These are phyloP conservation scores for Hemerocallis citrina DNA, from an alignment of 106 monocot species.

Conservation along the genomic window DNA sequence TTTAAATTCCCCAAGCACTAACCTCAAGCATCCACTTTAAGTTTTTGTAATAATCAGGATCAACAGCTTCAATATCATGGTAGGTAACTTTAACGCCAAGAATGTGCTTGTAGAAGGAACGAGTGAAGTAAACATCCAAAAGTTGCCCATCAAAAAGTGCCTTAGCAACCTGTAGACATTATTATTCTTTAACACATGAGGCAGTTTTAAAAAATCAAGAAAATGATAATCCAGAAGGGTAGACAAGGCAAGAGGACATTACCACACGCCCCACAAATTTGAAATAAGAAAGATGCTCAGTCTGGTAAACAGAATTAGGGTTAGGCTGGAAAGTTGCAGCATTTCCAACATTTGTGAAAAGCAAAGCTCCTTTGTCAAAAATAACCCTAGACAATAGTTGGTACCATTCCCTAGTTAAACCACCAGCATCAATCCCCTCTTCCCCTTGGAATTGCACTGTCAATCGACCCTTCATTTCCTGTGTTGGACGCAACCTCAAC, in stretches of 20 bases:
- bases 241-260: constrained; percentile 2
- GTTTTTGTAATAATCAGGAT: constrained; percentile 85
- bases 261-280: constrained; percentile 89
- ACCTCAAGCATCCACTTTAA: constrained; percentile 95
- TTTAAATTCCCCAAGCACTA: neutral
- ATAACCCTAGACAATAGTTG: constrained; percentile 63
- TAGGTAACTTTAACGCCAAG: constrained; percentile 82
- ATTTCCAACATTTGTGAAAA: constrained; percentile 80
- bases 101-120: constrained; percentile 84
- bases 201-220: neutral
- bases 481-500: constrained; percentile 41
- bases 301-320: constrained; percentile 77
- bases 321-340: constrained; percentile 75
- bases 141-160: constrained; percentile 85
- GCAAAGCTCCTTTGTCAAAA: constrained; percentile 80
- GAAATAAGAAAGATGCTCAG: constrained; percentile 82
- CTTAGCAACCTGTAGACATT: constrained; percentile 53
- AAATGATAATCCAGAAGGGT: constrained; percentile 1
- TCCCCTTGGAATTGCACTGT: constrained; percentile 81
- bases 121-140: constrained; percentile 77
- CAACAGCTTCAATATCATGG: constrained; percentile 80
- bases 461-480: constrained; percentile 58
- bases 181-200: neutral
- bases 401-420: constrained; percentile 80
- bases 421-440: constrained; percentile 85